phyloP scores from a whole-genome alignment of 805 yeast species.

The Yamadazyma sp. region DNA sequence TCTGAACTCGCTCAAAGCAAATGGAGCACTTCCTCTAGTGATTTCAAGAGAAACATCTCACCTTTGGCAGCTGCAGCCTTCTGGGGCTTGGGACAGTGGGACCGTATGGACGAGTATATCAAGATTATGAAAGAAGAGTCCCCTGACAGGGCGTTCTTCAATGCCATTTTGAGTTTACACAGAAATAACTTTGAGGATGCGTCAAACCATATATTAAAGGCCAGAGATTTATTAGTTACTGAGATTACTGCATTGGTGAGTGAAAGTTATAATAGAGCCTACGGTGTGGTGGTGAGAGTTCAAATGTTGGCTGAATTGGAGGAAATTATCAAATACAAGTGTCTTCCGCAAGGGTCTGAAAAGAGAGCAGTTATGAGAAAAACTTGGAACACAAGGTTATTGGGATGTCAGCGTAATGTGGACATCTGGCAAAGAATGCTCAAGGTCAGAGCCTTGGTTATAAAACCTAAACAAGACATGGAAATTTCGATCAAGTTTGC shows the following conservation, averaged over 20 bases:
- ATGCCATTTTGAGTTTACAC: slow-evolving; percentile 84
- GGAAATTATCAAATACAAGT: slow-evolving; percentile 87
- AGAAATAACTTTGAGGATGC: slow-evolving; percentile 85
- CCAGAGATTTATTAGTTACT: slow-evolving; percentile 86
- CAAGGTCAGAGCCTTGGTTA: slow-evolving; percentile 88
- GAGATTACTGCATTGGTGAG: slow-evolving; percentile 93
- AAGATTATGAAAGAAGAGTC: slow-evolving; percentile 87
- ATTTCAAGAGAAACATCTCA: slow-evolving; percentile 79
- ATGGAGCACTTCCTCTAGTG: slow-evolving; percentile 76
- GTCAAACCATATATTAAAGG: slow-evolving; percentile 69
- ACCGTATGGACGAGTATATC: slow-evolving; percentile 87
- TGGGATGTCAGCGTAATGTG: slow-evolving; percentile 94
- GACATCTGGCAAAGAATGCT: slow-evolving; percentile 99
- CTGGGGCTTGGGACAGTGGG: slow-evolving; percentile 98
- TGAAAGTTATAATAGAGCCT: slow-evolving; percentile 95
- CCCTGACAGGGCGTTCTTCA: slow-evolving; percentile 93
- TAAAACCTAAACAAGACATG: slow-evolving; percentile 94
- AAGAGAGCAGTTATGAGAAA: slow-evolving; percentile 75
- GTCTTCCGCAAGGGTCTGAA: slow-evolving; percentile 79
- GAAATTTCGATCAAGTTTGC: slow-evolving; percentile 98
- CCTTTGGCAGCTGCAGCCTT: slow-evolving; percentile 99
- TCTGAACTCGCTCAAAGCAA: slow-evolving; percentile 81
- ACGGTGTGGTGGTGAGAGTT: slow-evolving; percentile 92
- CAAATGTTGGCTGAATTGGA: slow-evolving; percentile 97
- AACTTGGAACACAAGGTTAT: slow-evolving; percentile 90